Evolutionary conservation across 2,329 filamentous ascomycete species (phyloP), one percentile per base, ranked within the genome.

Genomic region (Penicillium capsulatum): DNA sequence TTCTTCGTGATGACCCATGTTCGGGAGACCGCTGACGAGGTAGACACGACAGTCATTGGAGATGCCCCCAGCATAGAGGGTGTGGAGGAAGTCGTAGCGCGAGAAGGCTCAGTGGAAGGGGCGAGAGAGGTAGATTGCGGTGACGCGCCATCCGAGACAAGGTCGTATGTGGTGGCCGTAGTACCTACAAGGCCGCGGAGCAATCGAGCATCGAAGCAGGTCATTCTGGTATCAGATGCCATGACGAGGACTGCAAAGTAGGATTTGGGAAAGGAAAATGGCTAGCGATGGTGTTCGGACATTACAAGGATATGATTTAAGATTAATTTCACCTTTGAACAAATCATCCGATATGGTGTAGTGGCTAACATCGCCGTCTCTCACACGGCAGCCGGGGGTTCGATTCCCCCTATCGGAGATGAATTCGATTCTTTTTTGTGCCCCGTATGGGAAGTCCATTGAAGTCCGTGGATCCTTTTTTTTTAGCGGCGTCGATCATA

Each of bases 311-410:
- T n/a, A n/a, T n/a, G 20, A 22, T 22, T 22, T 9, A 22, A 22
- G 19, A 9, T 22, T 22, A 9, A 22, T 22, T n/a, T n/a, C n/a
- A n/a, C n/a, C n/a, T n/a, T n/a, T n/a, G n/a, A n/a, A n/a, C n/a
- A n/a, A 28, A n/a, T 14, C 4, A n/a, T 28, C 26, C 26, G 26
- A 28, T 28, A 28, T 54, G 54, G 56, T 48, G 53, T 54, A 56
- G 51, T 55, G 51, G 51, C 50, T 54, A 55, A 54, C 53, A 57
- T 57, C 52, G 52, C 37, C 47, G 52, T 53, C 51, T 57, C 51
- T 55, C 54, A 57, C 54, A 53, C 54, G 47, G 37, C 52, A 57
- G 51, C 50, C 53, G 49, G 54, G 51, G 52, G 50, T 56, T 55
- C 50, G 54, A 56, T 56, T 56, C 50, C 53, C 51, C 53, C 48